Conservation (phyloP, 2,329 filamentous ascomycete species). For the Macroventuria anomochaeta region DNA sequence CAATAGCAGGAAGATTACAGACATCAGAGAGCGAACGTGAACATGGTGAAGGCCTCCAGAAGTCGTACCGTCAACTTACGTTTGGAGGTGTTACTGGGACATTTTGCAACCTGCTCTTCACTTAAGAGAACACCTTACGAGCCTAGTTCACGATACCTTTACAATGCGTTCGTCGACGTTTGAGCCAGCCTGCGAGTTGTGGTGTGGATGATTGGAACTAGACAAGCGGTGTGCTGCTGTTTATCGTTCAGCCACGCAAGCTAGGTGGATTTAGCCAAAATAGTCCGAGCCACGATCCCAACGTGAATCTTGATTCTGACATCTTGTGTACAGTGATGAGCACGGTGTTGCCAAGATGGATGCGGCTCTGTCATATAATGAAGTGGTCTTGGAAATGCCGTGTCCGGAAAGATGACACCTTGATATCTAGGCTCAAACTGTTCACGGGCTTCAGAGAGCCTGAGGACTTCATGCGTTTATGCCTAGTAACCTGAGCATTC, state of each 20-base stretch:
- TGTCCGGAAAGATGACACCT: conserved; percentile 28
- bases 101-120: too few relatives aligned
- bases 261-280: conserved; percentile 2
- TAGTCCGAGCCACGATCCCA: not conserved
- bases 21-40: too few relatives aligned
- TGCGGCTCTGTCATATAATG: conserved; percentile 22
- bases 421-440: conserved; percentile 46
- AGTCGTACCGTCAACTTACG: too few relatives aligned
- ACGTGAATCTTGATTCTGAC: conserved; percentile 7
- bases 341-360: conserved; percentile 24
- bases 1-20: too few relatives aligned
- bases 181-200: not conserved
- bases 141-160: too few relatives aligned
- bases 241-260: conserved; percentile 5
- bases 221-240: conserved; percentile 6
- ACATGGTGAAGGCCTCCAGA: too few relatives aligned
- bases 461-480: conserved; percentile 46
- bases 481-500: conserved; percentile 30
- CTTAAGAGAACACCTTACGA: too few relatives aligned
- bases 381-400: conserved; percentile 30
- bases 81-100: too few relatives aligned
- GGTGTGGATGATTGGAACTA: not conserved
- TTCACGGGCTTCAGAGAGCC: conserved; percentile 38
- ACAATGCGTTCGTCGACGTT: too few relatives aligned
- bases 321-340: not conserved